These are phyloP conservation scores for Musa beccarii DNA, from an alignment of 176 grass and related monocot species.

Conservation along the genomic window DNA sequence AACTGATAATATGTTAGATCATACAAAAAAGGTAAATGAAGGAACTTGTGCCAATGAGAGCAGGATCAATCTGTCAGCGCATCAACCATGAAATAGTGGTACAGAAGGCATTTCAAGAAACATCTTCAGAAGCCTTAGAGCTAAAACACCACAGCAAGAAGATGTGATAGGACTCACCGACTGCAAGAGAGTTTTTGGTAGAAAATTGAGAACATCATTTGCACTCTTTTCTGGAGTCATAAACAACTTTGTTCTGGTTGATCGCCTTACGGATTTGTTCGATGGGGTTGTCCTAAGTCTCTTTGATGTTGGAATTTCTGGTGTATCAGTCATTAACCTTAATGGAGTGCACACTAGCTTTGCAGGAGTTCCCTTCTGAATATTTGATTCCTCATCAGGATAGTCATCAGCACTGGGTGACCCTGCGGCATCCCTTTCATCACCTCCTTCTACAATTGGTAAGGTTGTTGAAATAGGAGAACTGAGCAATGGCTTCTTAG, in stretches of 20 bases:
- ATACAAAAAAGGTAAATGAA: too few species aligned
- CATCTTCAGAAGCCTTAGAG: not conserved
- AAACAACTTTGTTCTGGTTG: slow-evolving; percentile 57
- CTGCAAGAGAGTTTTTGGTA: slow-evolving; percentile 31
- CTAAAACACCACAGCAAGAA: not conserved
- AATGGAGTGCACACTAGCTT: slow-evolving; percentile 50
- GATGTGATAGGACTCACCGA: not conserved
- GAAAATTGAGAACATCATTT: slow-evolving; percentile 46
- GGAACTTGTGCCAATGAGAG: too few species aligned
- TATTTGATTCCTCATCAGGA: slow-evolving; percentile 11
- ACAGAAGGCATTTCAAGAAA: not conserved
- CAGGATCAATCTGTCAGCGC: too few species aligned
- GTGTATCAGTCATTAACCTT: slow-evolving; percentile 45
- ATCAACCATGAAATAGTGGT: not conserved
- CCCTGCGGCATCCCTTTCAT: not conserved
- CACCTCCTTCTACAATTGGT: not conserved
- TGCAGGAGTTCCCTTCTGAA: slow-evolving; percentile 50
- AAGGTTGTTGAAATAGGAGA: slow-evolving; percentile 11
- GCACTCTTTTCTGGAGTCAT: slow-evolving; percentile 49
- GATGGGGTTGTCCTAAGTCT: slow-evolving; percentile 24
- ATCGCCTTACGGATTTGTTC: slow-evolving; percentile 24
- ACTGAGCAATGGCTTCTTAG: slow-evolving; percentile 1
- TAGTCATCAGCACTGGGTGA: slow-evolving; percentile 11
- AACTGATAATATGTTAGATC: too few species aligned
- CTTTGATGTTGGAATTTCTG: slow-evolving; percentile 47